phyloP scores from a whole-genome alignment of 2,329 filamentous ascomycete species.

The Botrytis medusae region DNA sequence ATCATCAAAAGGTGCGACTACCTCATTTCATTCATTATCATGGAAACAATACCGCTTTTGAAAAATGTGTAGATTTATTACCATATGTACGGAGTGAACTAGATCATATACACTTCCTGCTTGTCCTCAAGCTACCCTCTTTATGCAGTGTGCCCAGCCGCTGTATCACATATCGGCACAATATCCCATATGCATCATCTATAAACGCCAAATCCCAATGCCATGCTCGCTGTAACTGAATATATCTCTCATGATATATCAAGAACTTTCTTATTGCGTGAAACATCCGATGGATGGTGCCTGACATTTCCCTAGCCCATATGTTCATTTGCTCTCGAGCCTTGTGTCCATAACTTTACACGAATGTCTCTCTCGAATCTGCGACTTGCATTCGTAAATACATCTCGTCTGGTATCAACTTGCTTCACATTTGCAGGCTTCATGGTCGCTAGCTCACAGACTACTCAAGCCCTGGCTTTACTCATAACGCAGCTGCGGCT shows the following conservation, averaged over 20 bases:
- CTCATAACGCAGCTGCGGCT: slow-evolving; percentile 47
- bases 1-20: background rate
- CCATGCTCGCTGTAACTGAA: background rate
- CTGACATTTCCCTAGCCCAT: background rate
- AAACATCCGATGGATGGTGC: background rate
- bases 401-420: background rate
- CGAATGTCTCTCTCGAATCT: background rate
- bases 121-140: background rate
- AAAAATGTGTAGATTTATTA: background rate
- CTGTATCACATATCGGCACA: background rate
- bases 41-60: background rate
- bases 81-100: slow-evolving; percentile 3
- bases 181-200: background rate
- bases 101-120: background rate
- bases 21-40: background rate
- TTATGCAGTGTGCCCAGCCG: background rate
- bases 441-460: background rate
- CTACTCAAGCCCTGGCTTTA: background rate
- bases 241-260: background rate
- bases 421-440: background rate
- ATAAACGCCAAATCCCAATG: slow-evolving; percentile 9
- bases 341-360: background rate
- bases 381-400: background rate
- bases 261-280: background rate
- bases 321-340: background rate